Evolutionary conservation across 2,329 filamentous ascomycete genomes (phyloP), one percentile per base, ranked within the genome.

Genomic region (Pyricularia sp.): DNA sequence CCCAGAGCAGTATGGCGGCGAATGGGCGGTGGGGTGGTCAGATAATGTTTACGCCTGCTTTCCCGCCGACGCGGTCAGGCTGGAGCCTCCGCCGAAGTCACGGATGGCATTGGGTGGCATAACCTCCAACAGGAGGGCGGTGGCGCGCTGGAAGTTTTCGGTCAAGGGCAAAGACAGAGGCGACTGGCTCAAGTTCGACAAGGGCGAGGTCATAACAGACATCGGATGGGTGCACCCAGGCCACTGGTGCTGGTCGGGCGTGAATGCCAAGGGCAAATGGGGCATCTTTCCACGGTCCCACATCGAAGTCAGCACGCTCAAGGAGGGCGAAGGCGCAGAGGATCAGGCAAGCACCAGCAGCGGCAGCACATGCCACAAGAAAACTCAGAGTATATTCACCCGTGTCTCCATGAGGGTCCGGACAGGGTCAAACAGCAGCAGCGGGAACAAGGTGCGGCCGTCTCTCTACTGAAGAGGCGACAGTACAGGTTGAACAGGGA

Each of bases 191-290:
- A 80, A 77, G 69, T 82, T 90, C 69, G 84, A 87, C 60, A 86
- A 85, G 71, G 84, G 83, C 26, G 87, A 90, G 65, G 77, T 80
- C 2, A 87, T 88, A 22, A 85, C 81, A 68, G 90, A 86, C 73
- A 90, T 84, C 35, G 75, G 74, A 64, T 84, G 81, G 77, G 68
- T 75, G 2, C 76, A 80, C 65, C 72, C 75, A 26, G 78, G 80
- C 13, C 79, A 82, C 66, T 84, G 82, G 82, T 84, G 81, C 71
- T 84, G 82, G 82, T 79, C 78, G 0, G 82, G 82, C 1, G 80
- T 74, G 19, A 84, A 82, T 66, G 69, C 78, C 49, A 82, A 79
- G 66, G 81, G 81, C 4, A 81, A 78, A 71, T 79, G 76, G 74
- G 82, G 82, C 30, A 76, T 84, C 63, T 84, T 84, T 70, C 81